Evolutionary conservation across 2,329 filamentous ascomycete genomes (phyloP).

Genomic region (Clarireedia paspali): DNA sequence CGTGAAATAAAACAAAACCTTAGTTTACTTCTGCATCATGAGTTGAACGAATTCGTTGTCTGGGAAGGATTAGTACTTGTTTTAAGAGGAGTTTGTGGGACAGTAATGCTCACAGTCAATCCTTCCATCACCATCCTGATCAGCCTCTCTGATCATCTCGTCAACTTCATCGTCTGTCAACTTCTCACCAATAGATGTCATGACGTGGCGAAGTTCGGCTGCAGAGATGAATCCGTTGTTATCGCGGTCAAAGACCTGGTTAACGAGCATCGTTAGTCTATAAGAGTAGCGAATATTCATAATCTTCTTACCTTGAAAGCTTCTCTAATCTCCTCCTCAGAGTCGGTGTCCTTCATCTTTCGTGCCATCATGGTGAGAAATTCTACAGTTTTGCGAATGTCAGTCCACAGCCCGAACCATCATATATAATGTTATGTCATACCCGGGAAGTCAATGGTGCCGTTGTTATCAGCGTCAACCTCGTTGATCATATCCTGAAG

Average conservation of each 20-base stretch:
- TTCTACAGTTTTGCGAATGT: constrained; percentile 43
- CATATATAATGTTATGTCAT: constrained; percentile 29
- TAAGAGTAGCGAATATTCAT: neutral
- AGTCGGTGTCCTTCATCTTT: constrained; percentile 92
- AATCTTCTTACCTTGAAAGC: constrained; percentile 67
- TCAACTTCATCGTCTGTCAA: constrained; percentile 86
- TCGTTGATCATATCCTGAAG: constrained; percentile 93
- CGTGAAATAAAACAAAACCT: constrained; percentile 10
- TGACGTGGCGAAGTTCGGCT: constrained; percentile 80
- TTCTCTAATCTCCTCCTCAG: constrained; percentile 83
- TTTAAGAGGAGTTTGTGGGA: neutral
- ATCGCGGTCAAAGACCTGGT: constrained; percentile 72
- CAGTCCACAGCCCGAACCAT: constrained; percentile 20
- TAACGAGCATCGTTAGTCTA: constrained; percentile 9
- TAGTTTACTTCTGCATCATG: constrained; percentile 83
- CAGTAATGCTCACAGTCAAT: constrained; percentile 66
- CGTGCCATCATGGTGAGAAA: constrained; percentile 91
- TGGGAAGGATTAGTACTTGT: constrained; percentile 34
- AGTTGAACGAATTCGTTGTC: constrained; percentile 91
- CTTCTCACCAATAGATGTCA: constrained; percentile 89
- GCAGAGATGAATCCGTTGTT: constrained; percentile 91
- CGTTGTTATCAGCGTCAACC: constrained; percentile 87
- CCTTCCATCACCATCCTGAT: constrained; percentile 81
- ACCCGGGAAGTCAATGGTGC: constrained; percentile 89
- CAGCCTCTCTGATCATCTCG: constrained; percentile 88